phyloP scores from a whole-genome alignment of 352 stramenopile genomes.

The Phytophthora podocarpi region DNA sequence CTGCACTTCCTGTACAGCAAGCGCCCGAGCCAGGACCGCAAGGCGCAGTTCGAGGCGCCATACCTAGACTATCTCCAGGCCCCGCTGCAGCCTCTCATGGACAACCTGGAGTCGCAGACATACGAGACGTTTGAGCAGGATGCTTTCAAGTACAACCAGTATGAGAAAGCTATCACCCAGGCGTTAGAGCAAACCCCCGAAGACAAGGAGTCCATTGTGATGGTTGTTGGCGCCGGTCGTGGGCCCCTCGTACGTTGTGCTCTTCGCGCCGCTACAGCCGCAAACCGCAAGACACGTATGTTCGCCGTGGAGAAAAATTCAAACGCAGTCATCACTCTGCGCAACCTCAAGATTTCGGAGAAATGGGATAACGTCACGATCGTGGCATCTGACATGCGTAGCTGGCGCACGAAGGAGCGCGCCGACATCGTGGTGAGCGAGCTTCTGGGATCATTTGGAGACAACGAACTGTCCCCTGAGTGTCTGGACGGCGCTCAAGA shows the following conservation, averaged over 20 bases:
- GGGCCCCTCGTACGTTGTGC: constrained; percentile 94
- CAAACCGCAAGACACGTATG: constrained; percentile 84
- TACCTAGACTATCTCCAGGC: constrained; percentile 97
- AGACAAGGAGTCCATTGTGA: constrained; percentile 80
- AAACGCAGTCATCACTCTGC: constrained; percentile 96
- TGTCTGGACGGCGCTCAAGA: constrained; percentile 96
- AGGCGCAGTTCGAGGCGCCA: constrained; percentile 90
- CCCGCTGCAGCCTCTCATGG: constrained; percentile 97
- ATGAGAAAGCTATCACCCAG: constrained; percentile 93
- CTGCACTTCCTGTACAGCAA: constrained; percentile 92
- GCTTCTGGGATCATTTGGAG: constrained; percentile 96
- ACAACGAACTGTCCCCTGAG: constrained; percentile 99
- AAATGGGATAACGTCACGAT: constrained; percentile 89
- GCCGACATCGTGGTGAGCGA: constrained; percentile 97
- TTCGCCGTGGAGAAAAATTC: constrained; percentile 99
- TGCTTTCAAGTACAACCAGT: constrained; percentile 98
- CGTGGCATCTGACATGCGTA: constrained; percentile 86
- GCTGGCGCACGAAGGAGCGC: constrained; percentile 73
- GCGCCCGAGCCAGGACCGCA: constrained; percentile 58
- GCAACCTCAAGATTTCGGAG: constrained; percentile 86
- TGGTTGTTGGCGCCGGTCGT: constrained; percentile 94
- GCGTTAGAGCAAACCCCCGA: constrained; percentile 65
- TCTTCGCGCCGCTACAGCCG: constrained; percentile 68
- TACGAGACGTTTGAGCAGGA: constrained; percentile 99
- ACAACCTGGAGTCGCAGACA: constrained; percentile 98